Base-by-base conservation (phyloP, 805 yeast species). In the Wickerhamiella sorbophila region DNA sequence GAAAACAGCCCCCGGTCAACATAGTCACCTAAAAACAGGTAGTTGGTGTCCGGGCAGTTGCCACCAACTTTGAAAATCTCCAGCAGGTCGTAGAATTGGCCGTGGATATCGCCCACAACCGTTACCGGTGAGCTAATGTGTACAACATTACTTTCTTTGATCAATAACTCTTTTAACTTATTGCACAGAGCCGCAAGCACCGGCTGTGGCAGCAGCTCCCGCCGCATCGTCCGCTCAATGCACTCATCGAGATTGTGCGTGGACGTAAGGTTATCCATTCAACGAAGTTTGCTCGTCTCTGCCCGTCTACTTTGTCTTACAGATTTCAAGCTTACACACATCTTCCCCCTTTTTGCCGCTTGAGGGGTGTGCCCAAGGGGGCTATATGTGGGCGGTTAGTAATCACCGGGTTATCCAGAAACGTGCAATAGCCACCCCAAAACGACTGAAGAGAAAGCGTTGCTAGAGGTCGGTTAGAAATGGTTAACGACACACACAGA, bases 61-160 rank as follows among this genome's bases (percentile, higher is more conserved):
- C 97, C 98, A 1, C 96, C 97, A 31, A 88, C 91, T 45, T 79
- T 75, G 62, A 91, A 91, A 27, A 91, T 85, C 59, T 91, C 98
- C 24, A 91, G 61, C 42, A 91, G 65, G 58, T 91, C 98, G 58
- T 87, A 93, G 56, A 83, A 91, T 61, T 91, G 98, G 6, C 97
- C 98, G 54, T 91, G 98, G 36, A 91, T 88, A 57, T 91, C 98
- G 1, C 98, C 98, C 4, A 91, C 96, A 5, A 91, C 84, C 0
- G 97, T 85, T 9, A 91, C 84, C 1, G 98, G 98, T 2, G 93
- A 74, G 29, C 67, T 66, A 5, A 91, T 67, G 35, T 84, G 80
- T 39, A 88, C 84, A 31, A 91, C 93, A 56, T 91, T 91, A 46
- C 94, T 79, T 50, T 84, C 94, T 32, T 69, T 64, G 16, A 87